Percentiles rank a stretch among this genome's conserved stretches.
Evolutionary conservation across 306 rosid species (phyloP).

Genomic region (Gastrolobium bilobum): DNA sequence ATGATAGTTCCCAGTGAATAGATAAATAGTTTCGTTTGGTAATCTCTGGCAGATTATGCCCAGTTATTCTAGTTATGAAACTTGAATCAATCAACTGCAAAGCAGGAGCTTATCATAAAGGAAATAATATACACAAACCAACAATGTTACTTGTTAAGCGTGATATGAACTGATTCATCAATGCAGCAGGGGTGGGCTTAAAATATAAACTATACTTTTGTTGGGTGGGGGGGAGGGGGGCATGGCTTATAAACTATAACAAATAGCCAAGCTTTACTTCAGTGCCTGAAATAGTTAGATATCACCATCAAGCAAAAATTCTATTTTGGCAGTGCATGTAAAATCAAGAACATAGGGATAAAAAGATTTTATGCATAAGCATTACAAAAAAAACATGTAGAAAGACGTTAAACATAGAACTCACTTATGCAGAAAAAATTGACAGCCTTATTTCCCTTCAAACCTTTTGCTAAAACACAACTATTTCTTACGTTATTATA

Average conservation of each 20-base stretch:
- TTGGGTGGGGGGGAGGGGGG: background rate
- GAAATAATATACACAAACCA: background rate
- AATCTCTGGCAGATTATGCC: constrained; percentile 14
- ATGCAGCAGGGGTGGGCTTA: background rate
- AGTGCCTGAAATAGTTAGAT: background rate
- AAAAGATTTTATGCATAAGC: background rate
- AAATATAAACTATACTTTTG: background rate
- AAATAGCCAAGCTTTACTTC: background rate
- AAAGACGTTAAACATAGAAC: no score
- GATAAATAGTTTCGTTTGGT: background rate
- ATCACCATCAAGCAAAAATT: background rate
- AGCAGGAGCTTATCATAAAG: background rate
- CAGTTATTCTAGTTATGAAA: constrained; percentile 18
- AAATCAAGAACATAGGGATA: background rate
- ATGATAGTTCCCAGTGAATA: background rate
- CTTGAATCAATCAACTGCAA: constrained; percentile 15
- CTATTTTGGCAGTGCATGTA: no score
- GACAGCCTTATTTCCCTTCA: no score
- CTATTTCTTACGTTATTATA: no score
- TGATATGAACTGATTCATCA: constrained; percentile 4
- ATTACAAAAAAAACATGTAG: background rate
- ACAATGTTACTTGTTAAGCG: background rate
- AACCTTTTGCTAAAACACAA: no score
- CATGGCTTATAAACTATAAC: background rate
- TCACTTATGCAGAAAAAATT: no score